Conservation (phyloP, 371 early-diverging fungal species). For the Syncephalastrum monosporum region DNA sequence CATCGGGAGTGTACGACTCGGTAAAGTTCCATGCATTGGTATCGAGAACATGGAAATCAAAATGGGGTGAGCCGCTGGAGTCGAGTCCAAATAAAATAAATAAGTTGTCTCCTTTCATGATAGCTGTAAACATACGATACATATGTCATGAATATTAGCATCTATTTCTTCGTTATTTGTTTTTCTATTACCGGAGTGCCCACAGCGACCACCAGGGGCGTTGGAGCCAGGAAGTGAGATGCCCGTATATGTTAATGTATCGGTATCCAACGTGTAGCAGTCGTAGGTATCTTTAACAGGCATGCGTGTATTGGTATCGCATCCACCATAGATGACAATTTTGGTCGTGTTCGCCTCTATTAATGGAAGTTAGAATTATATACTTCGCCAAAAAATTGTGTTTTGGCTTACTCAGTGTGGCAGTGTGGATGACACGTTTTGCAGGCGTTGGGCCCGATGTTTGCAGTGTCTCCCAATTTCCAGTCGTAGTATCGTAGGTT, state of each 20-base stretch:
- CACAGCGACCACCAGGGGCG: constrained; percentile 11
- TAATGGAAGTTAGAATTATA: background rate
- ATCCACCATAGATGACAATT: constrained; percentile 4
- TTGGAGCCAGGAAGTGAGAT: background rate
- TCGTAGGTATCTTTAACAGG: constrained; percentile 5
- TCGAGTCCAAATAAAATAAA: constrained; percentile 13
- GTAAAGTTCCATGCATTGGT: constrained; percentile 6
- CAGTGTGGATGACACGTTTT: constrained; percentile 2
- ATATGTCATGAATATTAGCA: no score
- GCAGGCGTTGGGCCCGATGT: constrained; percentile 4
- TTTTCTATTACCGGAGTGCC: background rate
- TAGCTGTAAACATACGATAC: background rate
- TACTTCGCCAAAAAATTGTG: background rate
- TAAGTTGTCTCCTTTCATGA: background rate
- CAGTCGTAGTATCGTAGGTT: background rate
- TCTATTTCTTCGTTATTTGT: no score
- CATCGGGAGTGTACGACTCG: background rate
- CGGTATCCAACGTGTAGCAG: constrained; percentile 17
- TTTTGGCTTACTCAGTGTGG: constrained; percentile 1
- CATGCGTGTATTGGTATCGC: constrained; percentile 5
- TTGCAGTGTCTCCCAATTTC: background rate
- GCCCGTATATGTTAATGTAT: constrained; percentile 5
- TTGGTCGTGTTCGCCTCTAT: constrained; percentile 5
- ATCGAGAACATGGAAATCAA: constrained; percentile 6
- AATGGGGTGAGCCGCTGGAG: background rate